Evolutionary conservation across 192 early-diverging fungal species (phyloP), one percentile per base, ranked within the genome.

Genomic region (Lunasporangiospora selenospora): DNA sequence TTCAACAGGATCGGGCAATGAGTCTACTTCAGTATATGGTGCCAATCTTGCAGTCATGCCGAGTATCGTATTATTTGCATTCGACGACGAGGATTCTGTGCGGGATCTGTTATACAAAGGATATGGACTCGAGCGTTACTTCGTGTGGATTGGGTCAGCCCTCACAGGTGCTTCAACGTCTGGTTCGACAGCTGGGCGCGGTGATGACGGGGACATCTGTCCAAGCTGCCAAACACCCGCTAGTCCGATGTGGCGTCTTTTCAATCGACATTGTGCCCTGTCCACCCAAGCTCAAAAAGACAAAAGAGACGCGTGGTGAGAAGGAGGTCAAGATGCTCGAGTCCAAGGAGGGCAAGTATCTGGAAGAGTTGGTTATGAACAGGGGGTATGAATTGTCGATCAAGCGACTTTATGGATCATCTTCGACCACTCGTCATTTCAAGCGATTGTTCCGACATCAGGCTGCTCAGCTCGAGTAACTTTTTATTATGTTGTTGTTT

Each of bases 261-360:
- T 73, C 69, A 9, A 62, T 73, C 11, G 69, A 73, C 18, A 73
- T 73, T 53, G 55, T 73, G n/a, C n/a, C n/a, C n/a, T n/a, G n/a
- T n/a, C n/a, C n/a, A n/a, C n/a, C n/a, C n/a, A n/a, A n/a, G n/a
- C n/a, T n/a, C n/a, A n/a, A n/a, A n/a, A n/a, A n/a, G n/a, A n/a
- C n/a, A n/a, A n/a, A n/a, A n/a, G n/a, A n/a, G n/a, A n/a, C n/a
- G n/a, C n/a, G n/a, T n/a, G n/a, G n/a, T n/a, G n/a, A n/a, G n/a
- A n/a, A n/a, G n/a, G n/a, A n/a, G n/a, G n/a, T n/a, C n/a, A n/a
- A n/a, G n/a, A n/a, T n/a, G n/a, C n/a, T n/a, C 16, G 34, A 59
- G 9, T 34, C 38, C 21, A 58, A 39, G 36, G 27, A 23, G 13
- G 46, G 44, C 33, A 36, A 26, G 21, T 38, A 26, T 10, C 16